Base-by-base conservation (phyloP, 176 grass and related monocot species). In the Hsuehochloa calcarea region DNA sequence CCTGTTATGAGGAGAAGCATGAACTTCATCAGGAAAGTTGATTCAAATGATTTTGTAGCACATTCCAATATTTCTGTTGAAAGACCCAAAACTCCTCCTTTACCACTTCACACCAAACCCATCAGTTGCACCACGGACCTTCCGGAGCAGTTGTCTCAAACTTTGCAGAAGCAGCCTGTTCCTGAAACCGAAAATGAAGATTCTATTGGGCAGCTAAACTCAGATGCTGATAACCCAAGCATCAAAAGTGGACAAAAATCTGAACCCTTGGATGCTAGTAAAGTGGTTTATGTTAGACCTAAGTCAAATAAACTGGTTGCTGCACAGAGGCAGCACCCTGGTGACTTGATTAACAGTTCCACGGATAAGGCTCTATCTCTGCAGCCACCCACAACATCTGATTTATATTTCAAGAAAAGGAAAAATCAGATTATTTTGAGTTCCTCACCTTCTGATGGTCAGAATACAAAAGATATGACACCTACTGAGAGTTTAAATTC, bases 371-470 rank as follows among this genome's bases (percentile, higher is more conserved):
- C 59, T 83, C 78, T 34, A 27, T 17, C 62, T 35, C 73, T 74
- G 41, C 78, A 85, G 86, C 79, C 83, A 37, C 84, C 69, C 11
- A 65, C 73, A 59, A 47, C 88, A 68, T 75, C 90, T 80, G 96
- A 95, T 88, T 59, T 92, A 59, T 98, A 95, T 82, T 95, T 90
- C 22, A 95, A 92, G 85, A 98, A 89, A 81, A 92, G 89, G 67
- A 95, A 85, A 83, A 89, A 98, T 85, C 96, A 98, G 86, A 90
- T 98, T 88, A 60, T 98, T 70, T 75, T 95, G 85, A 92, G 83
- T 84, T 80, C 81, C 66, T 80, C 80, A 59, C 66, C 86, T 74
- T 90, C 88, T 78, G 78, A 95, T 86, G 85, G 75, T 85, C 84
- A 60, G n/a, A 88, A 75, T 56, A 65, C 44, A 43, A 93, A 90